Evolutionary conservation across 2,329 filamentous ascomycete genomes (phyloP).

Genomic region (Colletotrichum musicola): DNA sequence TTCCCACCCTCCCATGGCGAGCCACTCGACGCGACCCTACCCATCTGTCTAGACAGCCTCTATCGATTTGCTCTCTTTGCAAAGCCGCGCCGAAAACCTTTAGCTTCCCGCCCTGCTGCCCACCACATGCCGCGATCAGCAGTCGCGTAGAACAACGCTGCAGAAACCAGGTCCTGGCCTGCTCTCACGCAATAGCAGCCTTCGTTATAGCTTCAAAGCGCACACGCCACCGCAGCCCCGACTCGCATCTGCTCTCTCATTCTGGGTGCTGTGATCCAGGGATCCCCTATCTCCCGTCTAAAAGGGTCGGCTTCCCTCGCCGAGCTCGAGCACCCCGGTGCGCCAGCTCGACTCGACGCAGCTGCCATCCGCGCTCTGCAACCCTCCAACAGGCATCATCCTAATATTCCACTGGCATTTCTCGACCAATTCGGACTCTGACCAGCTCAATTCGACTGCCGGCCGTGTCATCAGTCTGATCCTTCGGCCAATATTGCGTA

Average conservation of each 20-base stretch:
- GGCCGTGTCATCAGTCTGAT: neutral
- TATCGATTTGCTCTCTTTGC: too few relatives aligned
- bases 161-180: constrained; percentile 30
- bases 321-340: neutral
- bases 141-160: constrained; percentile 16
- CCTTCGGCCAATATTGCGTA: constrained; percentile 6
- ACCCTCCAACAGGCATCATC: constrained; percentile 30
- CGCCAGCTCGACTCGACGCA: constrained; percentile 18
- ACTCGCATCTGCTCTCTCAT: neutral
- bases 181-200: constrained; percentile 27
- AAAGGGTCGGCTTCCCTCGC: neutral
- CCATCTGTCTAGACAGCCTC: constrained; percentile 5
- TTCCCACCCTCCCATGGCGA: constrained; percentile 8
- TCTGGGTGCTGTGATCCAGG: neutral
- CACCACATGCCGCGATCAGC: constrained; percentile 28
- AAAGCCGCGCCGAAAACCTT: neutral
- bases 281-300: constrained; percentile 5
- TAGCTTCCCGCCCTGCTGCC: constrained; percentile 6
- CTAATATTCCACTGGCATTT: neutral
- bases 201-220: constrained; percentile 35
- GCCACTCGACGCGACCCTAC: constrained; percentile 11
- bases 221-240: constrained; percentile 17
- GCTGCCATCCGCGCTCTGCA: constrained; percentile 20
- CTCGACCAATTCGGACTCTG: neutral
- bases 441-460: constrained; percentile 11